These are phyloP conservation scores for Fraxinus platypoda DNA, from an alignment of 305 asterid species.

Conservation along the genomic window DNA sequence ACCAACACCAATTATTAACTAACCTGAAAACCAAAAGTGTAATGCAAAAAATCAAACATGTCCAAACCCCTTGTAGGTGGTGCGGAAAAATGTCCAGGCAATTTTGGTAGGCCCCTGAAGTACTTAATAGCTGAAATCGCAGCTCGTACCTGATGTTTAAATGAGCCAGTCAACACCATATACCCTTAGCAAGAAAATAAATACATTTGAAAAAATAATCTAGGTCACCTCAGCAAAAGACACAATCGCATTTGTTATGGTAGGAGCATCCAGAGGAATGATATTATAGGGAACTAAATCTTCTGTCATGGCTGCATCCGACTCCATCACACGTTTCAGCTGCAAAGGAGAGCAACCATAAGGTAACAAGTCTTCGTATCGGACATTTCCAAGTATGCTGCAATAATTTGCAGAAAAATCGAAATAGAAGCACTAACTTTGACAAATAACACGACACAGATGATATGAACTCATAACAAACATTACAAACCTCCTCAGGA, in stretches of 20 bases:
- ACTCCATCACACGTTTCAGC: slow-evolving; percentile 88
- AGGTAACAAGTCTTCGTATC: not conserved
- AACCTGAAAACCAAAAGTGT: slow-evolving; percentile 93
- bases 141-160: slow-evolving; percentile 63
- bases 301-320: slow-evolving; percentile 97
- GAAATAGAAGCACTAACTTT: slow-evolving; percentile 7
- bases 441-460: slow-evolving; percentile 2
- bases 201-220: slow-evolving; percentile 20
- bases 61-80: slow-evolving; percentile 78
- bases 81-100: slow-evolving; percentile 60
- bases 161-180: slow-evolving; percentile 24
- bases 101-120: slow-evolving; percentile 75
- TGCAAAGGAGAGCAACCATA: slow-evolving; percentile 36
- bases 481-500: slow-evolving; percentile 68
- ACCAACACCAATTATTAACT: slow-evolving; percentile 24
- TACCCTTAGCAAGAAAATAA: slow-evolving; percentile 5
- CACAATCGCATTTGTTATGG: slow-evolving; percentile 64
- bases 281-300: slow-evolving; percentile 83
- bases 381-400: not conserved
- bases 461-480: slow-evolving; percentile 9
- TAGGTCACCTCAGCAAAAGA: slow-evolving; percentile 74
- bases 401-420: not conserved
- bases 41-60: slow-evolving; percentile 78
- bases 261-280: slow-evolving; percentile 89
- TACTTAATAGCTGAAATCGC: slow-evolving; percentile 77